Evolutionary conservation across 2,329 filamentous ascomycete genomes (phyloP), one percentile per base, ranked within the genome.

Genomic region (Clarireedia hainanense): DNA sequence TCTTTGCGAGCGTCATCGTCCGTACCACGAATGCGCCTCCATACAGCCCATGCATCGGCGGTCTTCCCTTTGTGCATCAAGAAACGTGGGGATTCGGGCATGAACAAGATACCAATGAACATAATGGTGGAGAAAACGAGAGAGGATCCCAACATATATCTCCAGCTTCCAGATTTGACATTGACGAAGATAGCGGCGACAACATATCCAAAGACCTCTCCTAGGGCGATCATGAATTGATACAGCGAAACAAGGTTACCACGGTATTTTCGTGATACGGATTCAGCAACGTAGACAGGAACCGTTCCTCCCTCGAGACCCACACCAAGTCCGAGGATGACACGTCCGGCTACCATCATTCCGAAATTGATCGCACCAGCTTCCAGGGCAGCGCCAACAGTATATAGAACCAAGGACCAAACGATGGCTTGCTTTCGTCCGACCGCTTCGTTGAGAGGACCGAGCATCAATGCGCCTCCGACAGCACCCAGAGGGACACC

Each of bases 241-340:
- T 89, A 89, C 0, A 89, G 73, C 0, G 84, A 88, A 1, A 89
- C 86, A 50, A 89, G 71, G 68, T 89, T 89, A 61, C 86, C 86
- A 63, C 86, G 80, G 24, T 87, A 76, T 57, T 75, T 77, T 34
- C 81, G 76, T 63, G 86, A 83, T 45, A 88, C 85, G 0, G 82
- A 85, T 69, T 89, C 86, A 1, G 86, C 85, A 30, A 89, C 85
- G 60, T 89, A 89, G 53, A 89, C 83, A 0, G 85, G 85, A 4
- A 89, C 85, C 0, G 85, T 89, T 67, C 86, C 86, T 50, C 85
- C 85, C 67, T 89, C 86, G 2, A 89, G 75, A 71, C 86, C 86
- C 51, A 89, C 83, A 62, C 85, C 86, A 6, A 85, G 69, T 55
- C 86, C 86, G 0, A 89, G 78, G 54, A 89, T 81, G 5, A 89